A percentile compares a stretch with the other conserved stretches of the same genome.
These are phyloP conservation scores for Apiotrichum gamsii DNA, from an alignment of 1,284 basidiomycete species.

Conservation along the genomic window DNA sequence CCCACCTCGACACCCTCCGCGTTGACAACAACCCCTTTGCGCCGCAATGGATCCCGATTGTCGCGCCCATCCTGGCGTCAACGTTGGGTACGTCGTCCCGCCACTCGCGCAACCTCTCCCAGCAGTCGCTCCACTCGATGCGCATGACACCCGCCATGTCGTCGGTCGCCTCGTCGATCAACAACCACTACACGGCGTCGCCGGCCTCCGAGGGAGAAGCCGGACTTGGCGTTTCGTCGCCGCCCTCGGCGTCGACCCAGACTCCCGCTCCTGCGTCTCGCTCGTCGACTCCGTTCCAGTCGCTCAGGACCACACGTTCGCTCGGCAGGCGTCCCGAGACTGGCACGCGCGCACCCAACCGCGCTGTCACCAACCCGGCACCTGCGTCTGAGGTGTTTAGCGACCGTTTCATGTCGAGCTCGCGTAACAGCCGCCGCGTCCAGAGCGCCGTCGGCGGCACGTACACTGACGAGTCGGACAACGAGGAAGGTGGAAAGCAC, in stretches of 20 bases:
- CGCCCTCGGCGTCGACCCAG: neutral
- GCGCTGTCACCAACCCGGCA: slow-evolving; percentile 7
- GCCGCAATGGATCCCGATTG: slow-evolving; percentile 79
- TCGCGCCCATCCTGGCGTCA: slow-evolving; percentile 57
- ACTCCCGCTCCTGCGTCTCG: neutral
- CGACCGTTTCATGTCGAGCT: slow-evolving; percentile 3
- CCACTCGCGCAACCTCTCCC: slow-evolving; percentile 8
- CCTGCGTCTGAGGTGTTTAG: slow-evolving; percentile 2
- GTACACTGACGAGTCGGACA: slow-evolving; percentile 7
- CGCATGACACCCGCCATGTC: neutral
- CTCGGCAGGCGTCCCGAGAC: slow-evolving; percentile 2
- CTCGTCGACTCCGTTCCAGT: slow-evolving; percentile 2
- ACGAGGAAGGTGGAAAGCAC: slow-evolving; percentile 6
- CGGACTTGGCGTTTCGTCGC: neutral
- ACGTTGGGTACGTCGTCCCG: slow-evolving; percentile 11
- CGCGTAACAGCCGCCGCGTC: slow-evolving; percentile 4
- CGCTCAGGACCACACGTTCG: slow-evolving; percentile 1
- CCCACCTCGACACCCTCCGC: slow-evolving; percentile 73
- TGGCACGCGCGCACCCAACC: neutral
- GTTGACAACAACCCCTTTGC: slow-evolving; percentile 92
- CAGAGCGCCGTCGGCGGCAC: slow-evolving; percentile 11
- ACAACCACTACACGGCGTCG: neutral
- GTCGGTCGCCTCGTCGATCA: slow-evolving; percentile 4
- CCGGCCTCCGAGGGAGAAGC: neutral
- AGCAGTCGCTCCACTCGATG: slow-evolving; percentile 6